Conservation (phyloP, 768 basidiomycete species). For the Termitomyces sp. region DNA sequence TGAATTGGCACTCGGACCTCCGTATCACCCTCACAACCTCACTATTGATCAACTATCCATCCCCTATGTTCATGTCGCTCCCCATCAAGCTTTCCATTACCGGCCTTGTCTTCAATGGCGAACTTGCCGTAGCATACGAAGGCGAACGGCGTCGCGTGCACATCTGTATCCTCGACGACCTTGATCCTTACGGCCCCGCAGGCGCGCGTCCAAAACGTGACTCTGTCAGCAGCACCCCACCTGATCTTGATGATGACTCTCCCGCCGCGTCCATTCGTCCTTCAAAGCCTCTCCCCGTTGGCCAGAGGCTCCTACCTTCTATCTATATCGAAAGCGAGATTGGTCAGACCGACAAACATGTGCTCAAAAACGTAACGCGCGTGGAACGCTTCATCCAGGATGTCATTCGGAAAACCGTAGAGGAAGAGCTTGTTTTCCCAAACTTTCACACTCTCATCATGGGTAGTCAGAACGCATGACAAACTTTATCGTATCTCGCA, state of each 20-base stretch:
- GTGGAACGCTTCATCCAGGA: conserved; percentile 96
- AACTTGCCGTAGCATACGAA: conserved; percentile 90
- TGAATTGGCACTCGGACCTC: conserved; percentile 86
- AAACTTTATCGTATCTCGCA: not conserved
- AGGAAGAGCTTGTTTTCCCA: conserved; percentile 95
- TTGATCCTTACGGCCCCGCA: conserved; percentile 83
- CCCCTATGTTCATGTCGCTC: conserved; percentile 93
- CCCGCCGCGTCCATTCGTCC: conserved; percentile 36
- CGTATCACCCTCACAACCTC: conserved; percentile 89
- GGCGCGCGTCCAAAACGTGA: conserved; percentile 48
- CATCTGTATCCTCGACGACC: conserved; percentile 83
- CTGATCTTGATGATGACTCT: conserved; percentile 62
- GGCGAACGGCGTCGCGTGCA: conserved; percentile 80
- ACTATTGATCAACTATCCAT: conserved; percentile 95
- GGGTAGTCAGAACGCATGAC: conserved; percentile 14
- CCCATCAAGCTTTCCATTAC: conserved; percentile 94
- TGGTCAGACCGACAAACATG: conserved; percentile 93
- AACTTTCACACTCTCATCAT: conserved; percentile 82
- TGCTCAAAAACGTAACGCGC: conserved; percentile 91
- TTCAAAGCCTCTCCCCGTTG: conserved; percentile 71
- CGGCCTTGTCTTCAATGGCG: conserved; percentile 81
- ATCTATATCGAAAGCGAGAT: conserved; percentile 97
- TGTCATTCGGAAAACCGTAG: conserved; percentile 89
- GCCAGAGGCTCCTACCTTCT: conserved; percentile 78
- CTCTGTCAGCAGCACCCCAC: conserved; percentile 43